A percentile compares a stretch with the other conserved stretches of the same genome.
Conservation (phyloP, 1,139 yeast species). For the Debaryomycetaceae sp. region DNA sequence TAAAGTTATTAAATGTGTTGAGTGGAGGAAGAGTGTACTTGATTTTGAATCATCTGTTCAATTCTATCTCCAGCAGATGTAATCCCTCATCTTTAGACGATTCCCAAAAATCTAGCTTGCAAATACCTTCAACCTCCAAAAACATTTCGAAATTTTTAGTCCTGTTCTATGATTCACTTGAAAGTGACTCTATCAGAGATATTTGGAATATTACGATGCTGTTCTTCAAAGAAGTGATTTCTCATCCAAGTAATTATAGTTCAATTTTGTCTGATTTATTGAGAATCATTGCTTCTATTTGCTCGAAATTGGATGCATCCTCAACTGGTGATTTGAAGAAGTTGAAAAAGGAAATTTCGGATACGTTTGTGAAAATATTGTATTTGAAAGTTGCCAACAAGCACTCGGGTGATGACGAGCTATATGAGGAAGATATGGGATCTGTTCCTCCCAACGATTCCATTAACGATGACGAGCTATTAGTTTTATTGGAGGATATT, state of each 20-base stretch:
- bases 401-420: constrained; percentile 3
- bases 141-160: constrained; percentile 52
- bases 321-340: constrained; percentile 62
- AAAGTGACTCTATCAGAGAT: constrained; percentile 73
- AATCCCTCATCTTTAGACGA: constrained; percentile 30
- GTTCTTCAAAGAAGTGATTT: constrained; percentile 58
- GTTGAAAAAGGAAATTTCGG: constrained; percentile 64
- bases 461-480: constrained; percentile 30
- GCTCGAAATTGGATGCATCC: constrained; percentile 53
- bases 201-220: constrained; percentile 57
- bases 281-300: constrained; percentile 47
- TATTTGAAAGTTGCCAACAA: constrained; percentile 25
- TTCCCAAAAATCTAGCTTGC: constrained; percentile 40
- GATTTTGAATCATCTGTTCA: constrained; percentile 66
- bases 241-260: constrained; percentile 48
- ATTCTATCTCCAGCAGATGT: constrained; percentile 45
- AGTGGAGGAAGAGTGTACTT: constrained; percentile 83
- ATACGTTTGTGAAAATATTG: constrained; percentile 56
- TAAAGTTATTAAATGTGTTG: constrained; percentile 64
- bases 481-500: constrained; percentile 31
- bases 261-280: constrained; percentile 51
- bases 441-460: constrained; percentile 3
- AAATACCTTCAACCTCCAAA: constrained; percentile 37
- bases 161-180: constrained; percentile 60
- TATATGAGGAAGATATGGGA: constrained; percentile 5